Evolutionary conservation across 495 filamentous ascomycete species (phyloP), one percentile per base, ranked within the genome.

Genomic region (Venustampulla echinocandica): DNA sequence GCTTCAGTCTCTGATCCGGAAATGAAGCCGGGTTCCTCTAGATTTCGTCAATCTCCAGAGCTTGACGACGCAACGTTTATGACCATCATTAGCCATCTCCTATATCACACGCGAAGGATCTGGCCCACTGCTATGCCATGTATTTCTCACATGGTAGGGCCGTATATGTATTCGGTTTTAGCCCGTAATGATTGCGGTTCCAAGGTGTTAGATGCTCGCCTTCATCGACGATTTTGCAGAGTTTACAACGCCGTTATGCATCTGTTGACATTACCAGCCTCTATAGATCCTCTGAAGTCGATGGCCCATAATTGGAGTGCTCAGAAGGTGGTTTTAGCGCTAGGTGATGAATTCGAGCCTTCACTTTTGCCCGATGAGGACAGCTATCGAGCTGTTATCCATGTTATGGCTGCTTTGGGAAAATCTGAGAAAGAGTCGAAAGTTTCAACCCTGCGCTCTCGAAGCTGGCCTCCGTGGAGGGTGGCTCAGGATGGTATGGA

Each of bases 401-500:
- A 44, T 32, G 52, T 56, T 5, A 34, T 61, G 2, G 30, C 46
- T 4, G 55, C 55, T 30, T 44, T 28, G 9, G 54, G 56, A 22
- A 61, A 56, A 32, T 47, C 55, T 0, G 37, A 38, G 14, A 43
- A 22, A 35, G 58, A 61, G 37, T 20, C 49, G 18, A 55, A 36
- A 42, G 28, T 34, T 15, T 42, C 52, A 19, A 46, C 10, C 10
- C 53, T 53, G 25, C 32, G 53, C 10, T 28, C 27, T 1, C 39
- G 55, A 30, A 51, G 32, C 24, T 61, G 58, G 58, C 58, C 58
- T 37, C 58, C 58, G 4, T 61, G 58, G 58, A 38, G 58, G 40
- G 24, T 50, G 13, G 46, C 48, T 24, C 55, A 56, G 41, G 55
- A 61, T 35, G 58, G 58, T 4, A 61, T 61, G 46, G 58, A 61